A percentile compares a stretch with the other conserved stretches of the same genome.
These are phyloP conservation scores for Basipetospora chlamydospora DNA, from an alignment of 2,329 filamentous ascomycete species.

Conservation along the genomic window DNA sequence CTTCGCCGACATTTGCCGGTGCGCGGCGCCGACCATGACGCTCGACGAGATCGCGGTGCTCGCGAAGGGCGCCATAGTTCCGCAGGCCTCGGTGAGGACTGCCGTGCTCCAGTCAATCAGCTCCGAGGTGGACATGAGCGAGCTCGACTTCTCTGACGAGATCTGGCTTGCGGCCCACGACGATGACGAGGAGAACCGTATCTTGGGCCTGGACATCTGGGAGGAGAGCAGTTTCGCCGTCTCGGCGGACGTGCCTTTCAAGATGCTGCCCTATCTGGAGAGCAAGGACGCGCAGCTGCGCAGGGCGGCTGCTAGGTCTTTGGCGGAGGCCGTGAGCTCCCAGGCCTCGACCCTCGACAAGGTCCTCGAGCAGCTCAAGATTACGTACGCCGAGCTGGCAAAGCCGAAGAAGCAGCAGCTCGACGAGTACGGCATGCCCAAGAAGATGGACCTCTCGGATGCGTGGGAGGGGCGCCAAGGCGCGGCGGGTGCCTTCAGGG, in stretches of 20 bases:
- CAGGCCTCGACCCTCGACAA: constrained; percentile 45
- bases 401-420: constrained; percentile 73
- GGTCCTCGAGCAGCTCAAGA: constrained; percentile 51
- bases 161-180: constrained; percentile 92
- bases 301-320: constrained; percentile 64
- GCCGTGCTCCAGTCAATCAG: constrained; percentile 82
- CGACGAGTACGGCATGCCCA: constrained; percentile 89
- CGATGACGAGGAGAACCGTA: constrained; percentile 72
- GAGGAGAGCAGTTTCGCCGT: constrained; percentile 76
- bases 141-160: constrained; percentile 72
- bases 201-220: constrained; percentile 80
- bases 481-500: constrained; percentile 73
- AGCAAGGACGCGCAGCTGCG: constrained; percentile 70
- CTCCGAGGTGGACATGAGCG: constrained; percentile 80
- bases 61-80: constrained; percentile 64
- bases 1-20: constrained; percentile 71
- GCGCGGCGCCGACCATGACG: constrained; percentile 68
- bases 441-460: constrained; percentile 74
- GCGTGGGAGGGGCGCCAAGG: constrained; percentile 87
- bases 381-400: constrained; percentile 61
- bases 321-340: constrained; percentile 57
- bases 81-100: constrained; percentile 66
- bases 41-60: constrained; percentile 59
- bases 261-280: constrained; percentile 65
- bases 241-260: constrained; percentile 46